A percentile compares a stretch with the other conserved stretches of the same genome.
phyloP scores from a whole-genome alignment of 345 rosid species.

The Gossypium turneri region DNA sequence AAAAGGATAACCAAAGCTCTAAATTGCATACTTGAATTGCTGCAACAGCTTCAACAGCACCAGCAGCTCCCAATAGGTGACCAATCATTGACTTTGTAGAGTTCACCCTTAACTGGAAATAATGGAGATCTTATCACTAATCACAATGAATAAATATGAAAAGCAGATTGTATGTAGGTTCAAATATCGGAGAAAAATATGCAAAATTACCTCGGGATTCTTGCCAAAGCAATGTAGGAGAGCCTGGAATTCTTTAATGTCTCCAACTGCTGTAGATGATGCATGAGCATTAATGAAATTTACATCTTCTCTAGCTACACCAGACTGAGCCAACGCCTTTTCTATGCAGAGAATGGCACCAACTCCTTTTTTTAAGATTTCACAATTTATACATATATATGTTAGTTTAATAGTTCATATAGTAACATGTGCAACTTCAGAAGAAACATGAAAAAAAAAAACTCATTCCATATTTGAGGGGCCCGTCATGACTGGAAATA shows the following conservation, averaged over 20 bases:
- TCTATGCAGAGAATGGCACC: slow-evolving; percentile 86
- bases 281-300: slow-evolving; percentile 95
- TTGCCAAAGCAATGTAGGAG: slow-evolving; percentile 76
- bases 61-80: slow-evolving; percentile 90
- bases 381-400: background rate
- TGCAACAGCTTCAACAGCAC: slow-evolving; percentile 90
- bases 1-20: background rate
- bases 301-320: slow-evolving; percentile 62
- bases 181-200: background rate
- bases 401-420: slow-evolving; percentile 11
- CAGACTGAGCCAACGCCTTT: slow-evolving; percentile 73
- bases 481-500: too few species aligned
- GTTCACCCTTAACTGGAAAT: slow-evolving; percentile 64
- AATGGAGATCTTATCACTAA: slow-evolving; percentile 18
- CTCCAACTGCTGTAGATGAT: slow-evolving; percentile 88
- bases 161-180: background rate
- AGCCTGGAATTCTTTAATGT: slow-evolving; percentile 75
- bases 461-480: background rate
- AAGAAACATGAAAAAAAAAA: background rate
- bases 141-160: slow-evolving; percentile 5
- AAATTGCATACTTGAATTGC: slow-evolving; percentile 60
- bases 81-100: slow-evolving; percentile 97
- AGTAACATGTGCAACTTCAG: background rate
- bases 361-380: slow-evolving; percentile 41
- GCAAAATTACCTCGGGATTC: slow-evolving; percentile 56